phyloP scores from a whole-genome alignment of 441 rosid genomes.

The Pelargonium fulgidum region DNA sequence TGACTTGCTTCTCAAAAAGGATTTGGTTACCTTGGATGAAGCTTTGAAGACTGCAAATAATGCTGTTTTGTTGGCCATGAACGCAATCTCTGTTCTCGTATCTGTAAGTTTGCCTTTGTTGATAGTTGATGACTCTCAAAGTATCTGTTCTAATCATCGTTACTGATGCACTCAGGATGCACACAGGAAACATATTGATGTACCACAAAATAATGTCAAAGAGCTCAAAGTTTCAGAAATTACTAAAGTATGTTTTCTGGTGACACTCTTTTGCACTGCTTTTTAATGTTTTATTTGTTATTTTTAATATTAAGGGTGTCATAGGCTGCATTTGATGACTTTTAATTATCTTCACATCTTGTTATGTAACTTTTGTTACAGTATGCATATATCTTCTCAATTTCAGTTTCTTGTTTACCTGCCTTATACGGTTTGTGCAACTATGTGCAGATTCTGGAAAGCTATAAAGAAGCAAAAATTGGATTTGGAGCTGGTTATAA shows the following conservation, averaged over 20 bases:
- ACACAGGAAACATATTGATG: slow-evolving; percentile 44
- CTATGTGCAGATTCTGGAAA: slow-evolving; percentile 51
- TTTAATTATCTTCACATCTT: slow-evolving; percentile 9
- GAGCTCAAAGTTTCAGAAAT: slow-evolving; percentile 54
- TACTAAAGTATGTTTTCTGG: slow-evolving; percentile 39
- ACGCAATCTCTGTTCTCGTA: slow-evolving; percentile 49
- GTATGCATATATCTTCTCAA: slow-evolving; percentile 3
- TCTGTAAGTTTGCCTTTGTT: slow-evolving; percentile 44
- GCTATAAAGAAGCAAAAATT: slow-evolving; percentile 70
- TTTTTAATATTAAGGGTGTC: not conserved
- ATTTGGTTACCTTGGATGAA: slow-evolving; percentile 79
- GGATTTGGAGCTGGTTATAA: slow-evolving; percentile 82
- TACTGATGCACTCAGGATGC: slow-evolving; percentile 42
- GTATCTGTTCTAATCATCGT: slow-evolving; percentile 14
- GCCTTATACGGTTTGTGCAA: slow-evolving; percentile 17
- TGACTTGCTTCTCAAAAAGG: slow-evolving; percentile 69
- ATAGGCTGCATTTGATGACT: slow-evolving; percentile 2
- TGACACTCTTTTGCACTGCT: slow-evolving; percentile 2
- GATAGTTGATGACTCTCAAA: slow-evolving; percentile 20
- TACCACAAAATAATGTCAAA: slow-evolving; percentile 36
- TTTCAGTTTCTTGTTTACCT: not conserved
- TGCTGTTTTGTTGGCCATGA: slow-evolving; percentile 71
- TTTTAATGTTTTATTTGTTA: not conserved
- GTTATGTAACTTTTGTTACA: not conserved
- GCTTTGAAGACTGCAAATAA: slow-evolving; percentile 76